Evolutionary conservation across 129 eudicot species (phyloP).

Genomic region (Ambrosia artemisiifolia): DNA sequence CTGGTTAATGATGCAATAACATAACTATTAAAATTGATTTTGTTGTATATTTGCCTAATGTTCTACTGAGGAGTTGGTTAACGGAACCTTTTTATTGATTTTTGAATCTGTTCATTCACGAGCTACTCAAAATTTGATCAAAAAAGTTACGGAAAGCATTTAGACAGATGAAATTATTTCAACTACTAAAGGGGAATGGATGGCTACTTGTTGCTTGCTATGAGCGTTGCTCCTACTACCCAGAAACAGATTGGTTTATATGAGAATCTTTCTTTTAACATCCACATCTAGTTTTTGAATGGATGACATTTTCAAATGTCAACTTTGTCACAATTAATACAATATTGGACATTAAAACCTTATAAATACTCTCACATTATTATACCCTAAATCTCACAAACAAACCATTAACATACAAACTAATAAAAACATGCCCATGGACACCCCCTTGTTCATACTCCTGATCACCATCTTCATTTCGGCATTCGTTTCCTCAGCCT

Average conservation of each 20-base stretch:
- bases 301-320: conserved; percentile 11
- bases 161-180: conserved; percentile 5
- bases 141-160: not conserved
- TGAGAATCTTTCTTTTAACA: not conserved
- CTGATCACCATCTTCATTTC: conserved; percentile 14
- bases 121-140: not conserved
- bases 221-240: not conserved
- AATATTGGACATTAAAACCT: not conserved
- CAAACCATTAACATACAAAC: conserved; percentile 17
- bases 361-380: conserved; percentile 23
- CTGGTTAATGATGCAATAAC: too few relatives aligned
- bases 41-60: not conserved
- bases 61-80: not conserved
- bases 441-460: conserved; percentile 9
- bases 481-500: conserved; percentile 22
- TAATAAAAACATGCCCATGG: conserved; percentile 1
- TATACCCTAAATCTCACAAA: conserved; percentile 2
- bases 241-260: conserved; percentile 17
- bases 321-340: conserved; percentile 14
- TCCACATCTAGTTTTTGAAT: too few relatives aligned
- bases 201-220: not conserved
- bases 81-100: not conserved
- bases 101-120: not conserved
- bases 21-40: too few relatives aligned
- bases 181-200: not conserved